These are phyloP conservation scores for Penicillium concentricum DNA, from an alignment of 2,329 filamentous ascomycete genomes.

Conservation along the genomic window DNA sequence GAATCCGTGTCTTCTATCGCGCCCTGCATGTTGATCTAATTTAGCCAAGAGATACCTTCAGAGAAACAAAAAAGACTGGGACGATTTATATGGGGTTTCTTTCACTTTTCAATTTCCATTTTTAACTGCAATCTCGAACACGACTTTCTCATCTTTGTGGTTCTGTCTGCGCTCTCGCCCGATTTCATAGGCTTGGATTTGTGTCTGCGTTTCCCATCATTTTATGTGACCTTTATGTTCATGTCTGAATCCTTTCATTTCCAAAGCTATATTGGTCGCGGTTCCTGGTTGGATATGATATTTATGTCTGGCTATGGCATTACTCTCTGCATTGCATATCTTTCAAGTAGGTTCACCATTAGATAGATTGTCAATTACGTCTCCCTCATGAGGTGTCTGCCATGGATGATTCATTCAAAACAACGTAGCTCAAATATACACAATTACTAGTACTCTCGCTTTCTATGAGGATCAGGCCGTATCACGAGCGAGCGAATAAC, in stretches of 20 bases:
- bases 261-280: too few relatives aligned
- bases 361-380: not conserved
- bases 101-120: not conserved
- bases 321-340: not conserved
- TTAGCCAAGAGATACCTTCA: conserved; percentile 30
- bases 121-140: not conserved
- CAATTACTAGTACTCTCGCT: too few relatives aligned
- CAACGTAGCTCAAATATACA: not conserved
- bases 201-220: not conserved
- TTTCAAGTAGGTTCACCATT: not conserved
- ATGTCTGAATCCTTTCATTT: too few relatives aligned
- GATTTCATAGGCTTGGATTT: not conserved
- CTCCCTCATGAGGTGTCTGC: too few relatives aligned
- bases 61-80: conserved; percentile 23
- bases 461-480: not conserved
- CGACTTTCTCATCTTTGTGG: not conserved
- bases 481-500: not conserved
- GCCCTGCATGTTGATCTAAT: conserved; percentile 27
- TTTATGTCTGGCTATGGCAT: not conserved
- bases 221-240: not conserved
- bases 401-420: not conserved
- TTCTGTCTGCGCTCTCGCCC: not conserved
- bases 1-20: conserved; percentile 11
- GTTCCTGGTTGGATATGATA: not conserved
- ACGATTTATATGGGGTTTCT: conserved; percentile 18